Evolutionary conservation across 1,139 yeast species (phyloP).

Genomic region (Kurtzmaniella natalensis): DNA sequence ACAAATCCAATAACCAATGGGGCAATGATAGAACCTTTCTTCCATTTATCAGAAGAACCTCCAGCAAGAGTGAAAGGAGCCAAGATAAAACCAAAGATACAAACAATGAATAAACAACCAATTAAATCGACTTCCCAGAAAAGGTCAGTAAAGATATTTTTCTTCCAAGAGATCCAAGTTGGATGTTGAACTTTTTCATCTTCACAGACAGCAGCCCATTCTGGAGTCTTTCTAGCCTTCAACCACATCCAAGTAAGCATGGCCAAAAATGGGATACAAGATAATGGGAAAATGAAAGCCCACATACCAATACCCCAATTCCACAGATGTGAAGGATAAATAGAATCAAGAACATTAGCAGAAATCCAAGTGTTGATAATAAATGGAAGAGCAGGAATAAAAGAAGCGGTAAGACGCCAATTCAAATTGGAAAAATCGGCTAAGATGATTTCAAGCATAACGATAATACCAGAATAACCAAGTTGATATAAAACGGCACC

Average conservation of each 20-base stretch:
- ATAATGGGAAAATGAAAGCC: slow-evolving; percentile 38
- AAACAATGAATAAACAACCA: slow-evolving; percentile 28
- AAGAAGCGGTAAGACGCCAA: slow-evolving; percentile 64
- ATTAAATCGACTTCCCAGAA: slow-evolving; percentile 35
- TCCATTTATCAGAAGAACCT: slow-evolving; percentile 27
- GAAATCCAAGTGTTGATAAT: slow-evolving; percentile 75
- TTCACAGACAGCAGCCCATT: slow-evolving; percentile 24
- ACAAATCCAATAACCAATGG: slow-evolving; percentile 36
- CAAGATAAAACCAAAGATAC: slow-evolving; percentile 32
- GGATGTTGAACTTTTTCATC: slow-evolving; percentile 17
- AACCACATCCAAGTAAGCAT: slow-evolving; percentile 32
- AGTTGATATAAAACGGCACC: slow-evolving; percentile 69
- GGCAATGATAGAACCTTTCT: slow-evolving; percentile 26
- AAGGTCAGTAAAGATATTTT: slow-evolving; percentile 10
- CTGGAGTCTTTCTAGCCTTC: slow-evolving; percentile 30
- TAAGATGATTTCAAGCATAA: slow-evolving; percentile 51
- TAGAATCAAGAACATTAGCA: slow-evolving; percentile 42
- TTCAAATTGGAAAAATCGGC: slow-evolving; percentile 66
- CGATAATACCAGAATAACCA: slow-evolving; percentile 63
- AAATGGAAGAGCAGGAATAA: slow-evolving; percentile 65
- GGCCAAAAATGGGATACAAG: slow-evolving; percentile 28
- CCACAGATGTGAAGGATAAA: slow-evolving; percentile 19
- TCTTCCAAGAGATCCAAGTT: slow-evolving; percentile 19
- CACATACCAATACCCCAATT: slow-evolving; percentile 35
- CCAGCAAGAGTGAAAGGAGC: slow-evolving; percentile 40